These are phyloP conservation scores for Cymbopogon citratus DNA, from an alignment of 176 grass and related monocot species.

Conservation along the genomic window DNA sequence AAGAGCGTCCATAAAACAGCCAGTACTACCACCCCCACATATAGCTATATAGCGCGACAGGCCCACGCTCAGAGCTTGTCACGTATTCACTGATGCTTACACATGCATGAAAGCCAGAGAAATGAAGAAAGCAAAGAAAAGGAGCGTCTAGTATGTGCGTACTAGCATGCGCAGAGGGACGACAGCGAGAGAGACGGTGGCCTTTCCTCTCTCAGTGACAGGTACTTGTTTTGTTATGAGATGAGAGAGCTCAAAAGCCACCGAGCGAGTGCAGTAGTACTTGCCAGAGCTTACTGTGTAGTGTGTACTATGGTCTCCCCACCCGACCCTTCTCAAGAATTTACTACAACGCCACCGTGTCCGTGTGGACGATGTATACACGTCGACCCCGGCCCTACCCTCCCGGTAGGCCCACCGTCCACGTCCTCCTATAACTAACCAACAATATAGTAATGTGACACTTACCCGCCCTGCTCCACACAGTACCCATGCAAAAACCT, in stretches of 20 bases:
- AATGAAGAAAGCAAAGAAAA: conserved; percentile 49
- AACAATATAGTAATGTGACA: conserved; percentile 55
- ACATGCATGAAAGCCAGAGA: conserved; percentile 90
- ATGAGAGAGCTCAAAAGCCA: conserved; percentile 74
- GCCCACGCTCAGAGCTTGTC: conserved; percentile 74
- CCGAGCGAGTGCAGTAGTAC: conserved; percentile 40
- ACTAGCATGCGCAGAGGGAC: conserved; percentile 13
- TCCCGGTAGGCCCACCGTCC: conserved; percentile 6
- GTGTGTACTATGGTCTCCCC: conserved; percentile 31
- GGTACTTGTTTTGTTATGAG: conserved; percentile 93
- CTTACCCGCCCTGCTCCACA: conserved; percentile 51
- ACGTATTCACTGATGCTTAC: conserved; percentile 88
- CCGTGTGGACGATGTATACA: conserved; percentile 19
- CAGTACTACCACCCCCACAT: conserved; percentile 50
- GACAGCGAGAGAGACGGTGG: conserved; percentile 19
- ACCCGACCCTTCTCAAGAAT: conserved; percentile 41
- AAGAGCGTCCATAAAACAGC: conserved; percentile 67
- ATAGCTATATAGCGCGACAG: conserved; percentile 61
- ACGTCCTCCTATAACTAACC: conserved; percentile 43
- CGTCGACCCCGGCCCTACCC: neutral
- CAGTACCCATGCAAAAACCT: conserved; percentile 53
- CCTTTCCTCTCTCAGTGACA: conserved; percentile 40
- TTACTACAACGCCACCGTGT: conserved; percentile 38
- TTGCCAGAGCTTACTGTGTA: conserved; percentile 50
- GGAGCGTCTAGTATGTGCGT: neutral